Conservation (phyloP, 2,329 filamentous ascomycete genomes). For the Aspergillus fumigatiaffinis region DNA sequence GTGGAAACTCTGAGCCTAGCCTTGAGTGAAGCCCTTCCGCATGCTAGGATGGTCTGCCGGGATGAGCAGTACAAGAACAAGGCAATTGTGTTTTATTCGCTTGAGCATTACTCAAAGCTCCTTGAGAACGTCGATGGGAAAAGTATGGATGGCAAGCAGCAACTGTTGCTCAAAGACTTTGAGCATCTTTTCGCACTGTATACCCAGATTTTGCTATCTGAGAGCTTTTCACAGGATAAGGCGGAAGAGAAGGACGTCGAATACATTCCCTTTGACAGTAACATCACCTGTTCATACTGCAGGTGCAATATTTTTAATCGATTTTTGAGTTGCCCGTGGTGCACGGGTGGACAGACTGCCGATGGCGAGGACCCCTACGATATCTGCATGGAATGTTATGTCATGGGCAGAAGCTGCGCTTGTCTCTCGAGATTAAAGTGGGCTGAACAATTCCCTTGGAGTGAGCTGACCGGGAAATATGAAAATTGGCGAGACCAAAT, state of each 20-base stretch:
- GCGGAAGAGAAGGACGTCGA: conserved; percentile 67
- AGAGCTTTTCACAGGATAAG: conserved; percentile 69
- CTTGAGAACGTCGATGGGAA: conserved; percentile 57
- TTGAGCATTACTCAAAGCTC: conserved; percentile 68
- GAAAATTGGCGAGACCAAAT: conserved; percentile 79
- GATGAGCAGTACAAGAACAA: conserved; percentile 99
- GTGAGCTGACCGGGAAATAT: conserved; percentile 70
- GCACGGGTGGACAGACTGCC: conserved; percentile 62
- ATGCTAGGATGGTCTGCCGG: conserved; percentile 84
- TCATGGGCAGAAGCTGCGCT: conserved; percentile 89
- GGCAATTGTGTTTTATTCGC: conserved; percentile 83
- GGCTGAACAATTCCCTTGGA: conserved; percentile 92
- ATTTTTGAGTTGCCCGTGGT: conserved; percentile 87
- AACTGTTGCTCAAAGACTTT: conserved; percentile 78
- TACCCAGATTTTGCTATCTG: conserved; percentile 73
- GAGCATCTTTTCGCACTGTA: conserved; percentile 73
- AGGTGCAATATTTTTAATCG: conserved; percentile 95
- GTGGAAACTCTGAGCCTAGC: conserved; percentile 86
- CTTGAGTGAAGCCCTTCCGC: conserved; percentile 79
- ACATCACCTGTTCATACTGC: conserved; percentile 93
- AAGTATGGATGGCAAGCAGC: conserved; percentile 45
- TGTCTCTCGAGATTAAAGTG: conserved; percentile 83
- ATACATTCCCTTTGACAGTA: conserved; percentile 77
- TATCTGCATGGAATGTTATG: conserved; percentile 96
- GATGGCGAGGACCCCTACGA: conserved; percentile 86